Conservation (phyloP, 164 flowering plant species). For the grape (Vitis vinifera) region ASM3070453v1 NC_081815.1:1849501-1850000, state of each 20-base stretch:
- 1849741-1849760: slow-evolving; percentile 71
- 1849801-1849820: too few relatives aligned
- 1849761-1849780: slow-evolving; percentile 65
- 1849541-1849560: too few relatives aligned
- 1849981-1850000: slow-evolving; percentile 53
- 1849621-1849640: too few relatives aligned
- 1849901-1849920: too few relatives aligned
- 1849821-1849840: not conserved
- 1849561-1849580: too few relatives aligned
- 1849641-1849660: not conserved
- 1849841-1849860: not conserved
- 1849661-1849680: slow-evolving; percentile 2
- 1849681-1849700: slow-evolving; percentile 17
- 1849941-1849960: not conserved
- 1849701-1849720: not conserved
- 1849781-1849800: not conserved
- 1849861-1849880: too few relatives aligned
- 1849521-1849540: too few relatives aligned
- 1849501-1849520: too few relatives aligned
- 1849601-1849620: too few relatives aligned
- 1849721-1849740: slow-evolving; percentile 70
- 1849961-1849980: slow-evolving; percentile 41
- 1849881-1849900: too few relatives aligned
- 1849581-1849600: too few relatives aligned
- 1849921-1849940: not conserved